These are phyloP conservation scores for Tulasnella calospora DNA, from an alignment of 768 basidiomycete species.

Conservation along the genomic window DNA sequence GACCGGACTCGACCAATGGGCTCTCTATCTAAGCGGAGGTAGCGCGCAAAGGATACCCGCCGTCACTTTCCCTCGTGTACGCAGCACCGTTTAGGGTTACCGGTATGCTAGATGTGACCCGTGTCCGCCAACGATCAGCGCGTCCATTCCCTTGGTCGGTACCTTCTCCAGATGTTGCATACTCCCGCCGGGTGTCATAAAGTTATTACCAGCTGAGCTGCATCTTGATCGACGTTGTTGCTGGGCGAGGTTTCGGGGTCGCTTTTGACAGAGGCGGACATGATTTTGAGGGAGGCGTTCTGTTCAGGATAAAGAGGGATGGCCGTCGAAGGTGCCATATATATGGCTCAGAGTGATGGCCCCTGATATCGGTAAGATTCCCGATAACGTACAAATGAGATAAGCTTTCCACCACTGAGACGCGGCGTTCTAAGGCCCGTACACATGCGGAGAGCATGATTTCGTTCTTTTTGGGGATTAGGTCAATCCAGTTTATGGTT, in stretches of 20 bases:
- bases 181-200: not conserved
- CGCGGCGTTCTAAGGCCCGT: not conserved
- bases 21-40: conserved; percentile 27
- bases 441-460: not conserved
- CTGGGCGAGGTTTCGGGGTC: not conserved
- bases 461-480: not conserved
- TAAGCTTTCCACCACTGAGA: not conserved
- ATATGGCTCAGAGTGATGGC: not conserved
- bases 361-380: not conserved
- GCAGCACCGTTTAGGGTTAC: conserved; percentile 54
- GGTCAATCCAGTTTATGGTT: not conserved
- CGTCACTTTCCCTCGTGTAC: conserved; percentile 57
- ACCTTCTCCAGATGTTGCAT: conserved; percentile 20
- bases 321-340: not conserved
- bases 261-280: conserved; percentile 8
- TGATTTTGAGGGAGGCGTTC: not conserved
- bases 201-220: conserved; percentile 54
- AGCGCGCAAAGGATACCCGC: conserved; percentile 68
- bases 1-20: conserved; percentile 31
- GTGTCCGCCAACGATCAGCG: conserved; percentile 31
- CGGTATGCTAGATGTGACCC: conserved; percentile 41
- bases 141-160: conserved; percentile 35
- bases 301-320: too few relatives aligned
- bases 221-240: conserved; percentile 42
- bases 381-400: not conserved